Percentiles rank a stretch among this genome's conserved stretches.
These are phyloP conservation scores for Calocera cornea DNA, from an alignment of 768 basidiomycete species.

Conservation along the genomic window DNA sequence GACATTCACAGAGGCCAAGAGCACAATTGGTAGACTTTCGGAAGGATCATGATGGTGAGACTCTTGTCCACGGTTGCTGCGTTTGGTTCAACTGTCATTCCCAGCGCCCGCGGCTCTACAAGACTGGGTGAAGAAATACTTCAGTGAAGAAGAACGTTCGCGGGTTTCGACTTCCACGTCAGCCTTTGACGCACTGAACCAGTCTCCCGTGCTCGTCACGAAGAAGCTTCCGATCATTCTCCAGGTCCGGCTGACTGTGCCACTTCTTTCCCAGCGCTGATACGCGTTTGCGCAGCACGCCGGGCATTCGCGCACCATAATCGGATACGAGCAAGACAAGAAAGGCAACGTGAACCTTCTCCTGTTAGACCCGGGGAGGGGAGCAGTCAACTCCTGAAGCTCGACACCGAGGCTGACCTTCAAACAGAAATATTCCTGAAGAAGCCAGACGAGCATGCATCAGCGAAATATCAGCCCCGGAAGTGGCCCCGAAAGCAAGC, in stretches of 20 bases:
- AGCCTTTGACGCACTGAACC: constrained; percentile 39
- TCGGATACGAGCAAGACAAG: constrained; percentile 64
- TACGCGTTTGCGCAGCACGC: constrained; percentile 37
- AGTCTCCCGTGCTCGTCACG: constrained; percentile 41
- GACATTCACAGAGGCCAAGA: constrained; percentile 25
- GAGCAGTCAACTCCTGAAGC: neutral
- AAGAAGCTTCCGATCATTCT: constrained; percentile 68
- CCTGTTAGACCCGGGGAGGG: constrained; percentile 57
- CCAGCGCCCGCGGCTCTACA: constrained; percentile 38
- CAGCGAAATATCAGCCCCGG: too few species aligned
- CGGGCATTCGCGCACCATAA: constrained; percentile 76
- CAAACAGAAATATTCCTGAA: neutral
- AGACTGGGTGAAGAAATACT: constrained; percentile 68
- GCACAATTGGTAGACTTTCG: constrained; percentile 51
- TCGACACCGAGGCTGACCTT: neutral
- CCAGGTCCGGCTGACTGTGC: constrained; percentile 19
- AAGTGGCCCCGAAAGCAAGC: constrained; percentile 15
- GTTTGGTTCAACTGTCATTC: neutral
- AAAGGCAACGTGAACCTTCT: constrained; percentile 49
- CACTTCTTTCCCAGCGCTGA: neutral
- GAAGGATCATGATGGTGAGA: constrained; percentile 35
- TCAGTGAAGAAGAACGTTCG: constrained; percentile 25
- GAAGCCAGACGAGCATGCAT: neutral
- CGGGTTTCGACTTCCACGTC: constrained; percentile 28
- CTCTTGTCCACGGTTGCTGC: neutral